phyloP scores from a whole-genome alignment of 1,284 basidiomycete species.

The Trichosporon coremiiforme region DNA sequence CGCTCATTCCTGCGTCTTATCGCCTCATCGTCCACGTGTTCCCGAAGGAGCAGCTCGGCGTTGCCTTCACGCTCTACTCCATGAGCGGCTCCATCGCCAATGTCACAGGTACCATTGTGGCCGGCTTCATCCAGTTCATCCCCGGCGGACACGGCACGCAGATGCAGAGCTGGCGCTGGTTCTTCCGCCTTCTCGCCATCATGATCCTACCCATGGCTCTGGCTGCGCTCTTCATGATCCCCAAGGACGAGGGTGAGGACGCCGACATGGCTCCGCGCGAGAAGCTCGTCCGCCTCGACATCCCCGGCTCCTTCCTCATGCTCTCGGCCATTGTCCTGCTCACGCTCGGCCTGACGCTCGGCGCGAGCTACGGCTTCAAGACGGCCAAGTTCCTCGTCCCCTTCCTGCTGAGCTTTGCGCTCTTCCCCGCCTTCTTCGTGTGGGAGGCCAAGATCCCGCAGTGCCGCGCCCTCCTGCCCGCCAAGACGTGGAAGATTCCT shows the following conservation, averaged over 20 bases:
- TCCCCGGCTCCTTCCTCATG: constrained; percentile 44
- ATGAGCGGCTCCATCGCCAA: constrained; percentile 53
- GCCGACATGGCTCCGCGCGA: not conserved
- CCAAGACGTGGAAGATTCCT: constrained; percentile 47
- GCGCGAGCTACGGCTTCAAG: constrained; percentile 48
- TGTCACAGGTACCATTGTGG: constrained; percentile 47
- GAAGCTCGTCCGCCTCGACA: constrained; percentile 42
- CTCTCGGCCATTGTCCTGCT: constrained; percentile 48
- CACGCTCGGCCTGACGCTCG: constrained; percentile 52
- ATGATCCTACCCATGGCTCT: constrained; percentile 40
- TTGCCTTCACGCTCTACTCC: constrained; percentile 49
- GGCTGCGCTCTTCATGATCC: constrained; percentile 34
- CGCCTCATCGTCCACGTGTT: constrained; percentile 51
- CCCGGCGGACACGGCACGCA: constrained; percentile 41
- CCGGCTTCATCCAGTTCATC: constrained; percentile 53
- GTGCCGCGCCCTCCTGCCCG: constrained; percentile 47
- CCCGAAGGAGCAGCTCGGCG: constrained; percentile 39
- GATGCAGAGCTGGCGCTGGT: constrained; percentile 52
- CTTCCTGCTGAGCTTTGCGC: constrained; percentile 46
- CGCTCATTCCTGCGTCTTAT: constrained; percentile 50
- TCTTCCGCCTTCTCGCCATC: constrained; percentile 37
- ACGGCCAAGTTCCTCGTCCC: constrained; percentile 52
- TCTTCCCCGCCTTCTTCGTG: constrained; percentile 46
- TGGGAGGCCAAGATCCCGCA: constrained; percentile 43
- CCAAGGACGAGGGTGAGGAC: constrained; percentile 38